phyloP scores from a whole-genome alignment of 2,329 filamentous ascomycete genomes.

The Ascocoryne sarcoides region DNA sequence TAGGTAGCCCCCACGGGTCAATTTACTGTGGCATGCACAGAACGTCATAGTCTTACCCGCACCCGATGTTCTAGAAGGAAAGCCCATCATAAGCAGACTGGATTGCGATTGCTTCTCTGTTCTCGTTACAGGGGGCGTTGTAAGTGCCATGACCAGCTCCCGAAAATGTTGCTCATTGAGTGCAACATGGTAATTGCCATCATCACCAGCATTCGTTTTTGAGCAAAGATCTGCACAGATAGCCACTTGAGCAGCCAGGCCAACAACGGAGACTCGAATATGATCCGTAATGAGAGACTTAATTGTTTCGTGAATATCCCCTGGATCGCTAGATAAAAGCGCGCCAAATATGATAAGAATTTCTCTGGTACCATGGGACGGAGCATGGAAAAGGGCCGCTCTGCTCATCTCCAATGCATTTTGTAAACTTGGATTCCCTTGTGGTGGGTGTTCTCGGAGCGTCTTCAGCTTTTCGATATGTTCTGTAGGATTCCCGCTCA shows the following conservation, averaged over 20 bases:
- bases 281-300: slow-evolving; percentile 67
- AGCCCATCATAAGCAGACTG: slow-evolving; percentile 92
- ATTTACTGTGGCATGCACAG: slow-evolving; percentile 84
- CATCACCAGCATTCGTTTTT: slow-evolving; percentile 78
- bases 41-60: slow-evolving; percentile 57
- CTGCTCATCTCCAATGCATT: slow-evolving; percentile 95
- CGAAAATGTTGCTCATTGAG: slow-evolving; percentile 81
- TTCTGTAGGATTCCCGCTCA: slow-evolving; percentile 84
- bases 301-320: slow-evolving; percentile 91
- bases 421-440: slow-evolving; percentile 74
- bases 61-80: slow-evolving; percentile 77
- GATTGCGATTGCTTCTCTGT: slow-evolving; percentile 49
- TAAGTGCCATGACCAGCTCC: slow-evolving; percentile 80
- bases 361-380: slow-evolving; percentile 87
- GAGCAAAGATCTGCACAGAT: slow-evolving; percentile 84
- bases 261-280: slow-evolving; percentile 82
- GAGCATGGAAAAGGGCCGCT: slow-evolving; percentile 84
- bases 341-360: slow-evolving; percentile 89
- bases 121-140: slow-evolving; percentile 79
- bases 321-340: slow-evolving; percentile 81
- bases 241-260: slow-evolving; percentile 82
- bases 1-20: slow-evolving; percentile 75
- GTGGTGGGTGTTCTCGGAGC: slow-evolving; percentile 57
- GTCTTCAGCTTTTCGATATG: slow-evolving; percentile 70
- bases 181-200: slow-evolving; percentile 69